These are phyloP conservation scores for Aechmea fasciata DNA, from an alignment of 176 grass and related monocot genomes.

Conservation along the genomic window DNA sequence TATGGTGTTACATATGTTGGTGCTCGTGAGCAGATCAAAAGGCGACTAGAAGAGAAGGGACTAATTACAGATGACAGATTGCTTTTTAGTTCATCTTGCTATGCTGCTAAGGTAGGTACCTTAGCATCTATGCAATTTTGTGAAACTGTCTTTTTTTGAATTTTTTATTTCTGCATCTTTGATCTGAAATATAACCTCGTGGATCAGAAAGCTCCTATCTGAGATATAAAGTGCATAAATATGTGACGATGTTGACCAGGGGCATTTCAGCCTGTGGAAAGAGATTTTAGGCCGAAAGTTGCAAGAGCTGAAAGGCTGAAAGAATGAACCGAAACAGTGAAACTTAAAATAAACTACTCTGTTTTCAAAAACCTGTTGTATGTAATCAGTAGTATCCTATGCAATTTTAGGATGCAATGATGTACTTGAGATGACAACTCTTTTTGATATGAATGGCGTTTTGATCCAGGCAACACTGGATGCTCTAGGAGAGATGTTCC, in stretches of 20 bases:
- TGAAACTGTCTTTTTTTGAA: too few relatives aligned
- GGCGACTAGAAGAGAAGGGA: constrained; percentile 85
- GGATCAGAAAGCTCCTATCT: too few relatives aligned
- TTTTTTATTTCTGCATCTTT: too few relatives aligned
- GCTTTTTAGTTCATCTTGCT: constrained; percentile 64
- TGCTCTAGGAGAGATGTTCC: constrained; percentile 95
- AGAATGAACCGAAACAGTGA: too few relatives aligned
- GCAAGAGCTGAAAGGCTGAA: too few relatives aligned
- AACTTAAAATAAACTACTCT: too few relatives aligned
- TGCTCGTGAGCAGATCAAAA: constrained; percentile 83
- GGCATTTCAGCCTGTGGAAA: too few relatives aligned
- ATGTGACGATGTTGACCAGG: too few relatives aligned
- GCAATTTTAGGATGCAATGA: not conserved
- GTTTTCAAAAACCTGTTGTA: too few relatives aligned
- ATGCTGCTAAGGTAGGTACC: constrained; percentile 57
- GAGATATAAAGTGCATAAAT: too few relatives aligned
- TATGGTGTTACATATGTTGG: constrained; percentile 96
- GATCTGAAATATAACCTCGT: too few relatives aligned
- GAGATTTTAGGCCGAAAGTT: too few relatives aligned
- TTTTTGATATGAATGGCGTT: not conserved
- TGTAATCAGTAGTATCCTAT: not conserved
- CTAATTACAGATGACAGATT: constrained; percentile 66
- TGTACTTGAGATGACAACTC: not conserved
- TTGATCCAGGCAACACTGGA: constrained; percentile 66
- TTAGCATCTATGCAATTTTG: not conserved